phyloP scores from a whole-genome alignment of 108 stramenopile species.

The Cyclotella atomus region DNA sequence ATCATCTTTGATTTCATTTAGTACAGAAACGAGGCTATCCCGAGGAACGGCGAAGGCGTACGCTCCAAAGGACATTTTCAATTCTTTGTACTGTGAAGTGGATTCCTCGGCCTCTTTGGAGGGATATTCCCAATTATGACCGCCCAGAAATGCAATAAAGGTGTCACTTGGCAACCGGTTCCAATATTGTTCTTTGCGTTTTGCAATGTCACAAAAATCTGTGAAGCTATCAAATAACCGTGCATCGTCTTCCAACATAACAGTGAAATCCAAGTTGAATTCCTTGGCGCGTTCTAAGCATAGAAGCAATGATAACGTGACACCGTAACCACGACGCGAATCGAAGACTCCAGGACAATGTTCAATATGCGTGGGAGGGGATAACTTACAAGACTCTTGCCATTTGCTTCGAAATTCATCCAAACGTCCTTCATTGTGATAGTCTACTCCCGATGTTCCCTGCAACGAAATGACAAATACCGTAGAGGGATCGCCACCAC shows the following conservation, averaged over 20 bases:
- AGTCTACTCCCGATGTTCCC: slow-evolving; percentile 21
- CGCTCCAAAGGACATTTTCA: neutral
- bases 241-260: slow-evolving; percentile 22
- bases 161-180: neutral
- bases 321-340: slow-evolving; percentile 16
- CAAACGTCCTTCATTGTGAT: slow-evolving; percentile 19
- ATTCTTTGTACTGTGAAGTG: neutral
- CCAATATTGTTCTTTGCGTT: neutral
- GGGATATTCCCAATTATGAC: slow-evolving; percentile 16
- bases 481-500: neutral
- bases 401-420: slow-evolving; percentile 21
- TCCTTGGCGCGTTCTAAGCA: slow-evolving; percentile 11
- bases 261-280: slow-evolving; percentile 10
- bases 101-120: neutral
- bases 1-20: slow-evolving; percentile 15
- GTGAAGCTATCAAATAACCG: slow-evolving; percentile 4
- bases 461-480: slow-evolving; percentile 27
- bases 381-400: neutral
- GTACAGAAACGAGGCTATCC: slow-evolving; percentile 1
- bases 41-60: slow-evolving; percentile 15
- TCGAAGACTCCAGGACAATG: slow-evolving; percentile 22
- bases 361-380: slow-evolving; percentile 8
- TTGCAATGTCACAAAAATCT: neutral
- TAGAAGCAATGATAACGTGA: slow-evolving; percentile 15
- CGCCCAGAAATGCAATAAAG: slow-evolving; percentile 19